Conservation (phyloP, 495 filamentous ascomycete species). For the Neurospora tetrasperma region DNA sequence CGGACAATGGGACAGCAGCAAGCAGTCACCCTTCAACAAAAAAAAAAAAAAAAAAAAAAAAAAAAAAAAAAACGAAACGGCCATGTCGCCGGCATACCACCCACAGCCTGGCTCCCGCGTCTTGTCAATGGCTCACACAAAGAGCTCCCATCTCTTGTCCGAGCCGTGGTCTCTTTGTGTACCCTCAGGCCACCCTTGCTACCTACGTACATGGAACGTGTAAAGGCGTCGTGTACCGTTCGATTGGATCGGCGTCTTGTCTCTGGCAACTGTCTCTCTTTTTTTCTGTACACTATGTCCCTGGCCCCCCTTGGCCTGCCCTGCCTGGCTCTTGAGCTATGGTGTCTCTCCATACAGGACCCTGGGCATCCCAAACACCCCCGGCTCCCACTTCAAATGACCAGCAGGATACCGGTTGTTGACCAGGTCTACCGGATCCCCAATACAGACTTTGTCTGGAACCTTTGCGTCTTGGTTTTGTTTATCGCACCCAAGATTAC, state of each 20-base stretch:
- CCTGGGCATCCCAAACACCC: background rate
- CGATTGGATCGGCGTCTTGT: background rate
- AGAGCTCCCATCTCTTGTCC: background rate
- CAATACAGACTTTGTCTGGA: background rate
- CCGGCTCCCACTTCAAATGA: background rate
- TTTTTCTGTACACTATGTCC: background rate
- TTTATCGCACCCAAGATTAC: conserved; percentile 5
- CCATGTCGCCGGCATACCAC: background rate
- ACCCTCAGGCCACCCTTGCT: background rate
- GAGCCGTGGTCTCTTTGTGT: background rate
- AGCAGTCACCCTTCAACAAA: background rate
- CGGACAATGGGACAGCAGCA: background rate
- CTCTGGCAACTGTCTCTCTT: background rate
- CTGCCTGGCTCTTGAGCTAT: background rate
- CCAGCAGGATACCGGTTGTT: background rate
- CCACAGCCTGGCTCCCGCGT: background rate
- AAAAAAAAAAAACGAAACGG: background rate
- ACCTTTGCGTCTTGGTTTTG: conserved; percentile 1
- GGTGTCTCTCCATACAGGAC: background rate
- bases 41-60: background rate
- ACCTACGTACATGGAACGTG: background rate
- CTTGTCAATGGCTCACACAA: background rate
- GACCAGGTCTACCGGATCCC: background rate
- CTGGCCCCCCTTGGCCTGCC: background rate
- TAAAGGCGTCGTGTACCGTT: background rate